Base-by-base conservation (phyloP, 768 basidiomycete species). In the Rhizopogon salebrosus region DNA sequence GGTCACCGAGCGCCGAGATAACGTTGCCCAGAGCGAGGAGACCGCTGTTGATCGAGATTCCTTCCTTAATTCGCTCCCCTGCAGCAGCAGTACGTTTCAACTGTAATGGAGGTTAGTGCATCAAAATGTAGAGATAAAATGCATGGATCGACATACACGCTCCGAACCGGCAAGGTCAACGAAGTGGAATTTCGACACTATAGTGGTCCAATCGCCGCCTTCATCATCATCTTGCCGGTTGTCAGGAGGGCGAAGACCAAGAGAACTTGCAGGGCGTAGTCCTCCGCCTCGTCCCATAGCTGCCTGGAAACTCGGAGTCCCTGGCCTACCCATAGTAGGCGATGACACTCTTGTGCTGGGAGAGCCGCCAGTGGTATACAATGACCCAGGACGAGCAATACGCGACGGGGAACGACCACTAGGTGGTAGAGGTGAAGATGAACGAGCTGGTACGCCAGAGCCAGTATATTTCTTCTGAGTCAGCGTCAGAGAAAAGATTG, bases 11-110 rank as follows among this genome's bases (percentile, higher is more conserved):
- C 0, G 95, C 93, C 55, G 95, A 98, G 54, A 99, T 98, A 62
- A 99, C 97, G 69, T 99, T 99, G 41, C 97, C 97, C 20, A 99
- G 80, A 16, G 97, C 95, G 34, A 94, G 80, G 31, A 99, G 83
- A 55, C 97, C 97, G 56, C 91, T 89, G 74, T 99, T 99, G 74
- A 98, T 98, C 26, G 92, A 93, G 50, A 97, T 97, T n/a, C 95
- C 95, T 72, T 98, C 97, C 68, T 93, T 98, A 70, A 95, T 92
- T 52, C 95, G 88, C 57, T 98, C 95, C 4, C 97, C 97, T 8
- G 85, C 87, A 4, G 95, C 97, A 1, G 94, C 91, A 8, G 97
- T 99, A 39, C 97, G 85, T 70, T 99, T 99, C 42, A 99, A 78
- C 89, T 93, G 61, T 38, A 59, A 57, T 52, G 24, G 54, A 50